Base-by-base conservation (phyloP, 805 yeast genomes). In the Lipomyces oligophaga region DNA sequence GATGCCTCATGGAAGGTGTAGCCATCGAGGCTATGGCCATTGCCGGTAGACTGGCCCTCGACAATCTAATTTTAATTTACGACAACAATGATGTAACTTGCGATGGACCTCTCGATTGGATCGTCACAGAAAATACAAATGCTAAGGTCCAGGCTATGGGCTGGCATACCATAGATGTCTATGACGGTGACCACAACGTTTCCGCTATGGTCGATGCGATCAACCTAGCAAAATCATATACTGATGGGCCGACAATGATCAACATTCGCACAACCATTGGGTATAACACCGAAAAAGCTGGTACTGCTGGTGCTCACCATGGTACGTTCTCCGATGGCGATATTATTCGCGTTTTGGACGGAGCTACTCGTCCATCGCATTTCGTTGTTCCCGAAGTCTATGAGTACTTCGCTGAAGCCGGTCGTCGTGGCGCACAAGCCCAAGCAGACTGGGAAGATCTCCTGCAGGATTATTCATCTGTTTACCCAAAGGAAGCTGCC, bases 1-100 rank as follows among this genome's bases (percentile, higher is more conserved):
- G 69, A 3, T 69, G 73, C 54, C 47, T 69, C 39, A 70, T 66
- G 55, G 73, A 69, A 58, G 73, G 73, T 26, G 65, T 67, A 20
- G 65, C 70, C 4, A 49, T 65, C 26, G 73, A 69, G 53, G 63
- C 73, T 1, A 61, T 66, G 44, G 65, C 72, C 3, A 45, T 69
- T 4, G 73, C 72, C 13, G 73, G 71, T 16, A 69, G 67, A 43
- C 57, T 68, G 41, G 61, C 60, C 18, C 58, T 69, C 47, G 65
- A 63, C 56, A 69, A 69, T 45, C 62, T 69, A 38, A 60, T 62
- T 19, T 58, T 66, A 5, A 58, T 68, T 30, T 69, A 66, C 49
- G 72, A 68, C 47, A 64, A 68, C 46, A 69, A 68, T 49, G 67
- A 65, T 39, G 59, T 68, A 39, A 41, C 68, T 15, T 65, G 69